Conservation (phyloP, 768 basidiomycete genomes). For the Strobilomyces echinocephalus region DNA sequence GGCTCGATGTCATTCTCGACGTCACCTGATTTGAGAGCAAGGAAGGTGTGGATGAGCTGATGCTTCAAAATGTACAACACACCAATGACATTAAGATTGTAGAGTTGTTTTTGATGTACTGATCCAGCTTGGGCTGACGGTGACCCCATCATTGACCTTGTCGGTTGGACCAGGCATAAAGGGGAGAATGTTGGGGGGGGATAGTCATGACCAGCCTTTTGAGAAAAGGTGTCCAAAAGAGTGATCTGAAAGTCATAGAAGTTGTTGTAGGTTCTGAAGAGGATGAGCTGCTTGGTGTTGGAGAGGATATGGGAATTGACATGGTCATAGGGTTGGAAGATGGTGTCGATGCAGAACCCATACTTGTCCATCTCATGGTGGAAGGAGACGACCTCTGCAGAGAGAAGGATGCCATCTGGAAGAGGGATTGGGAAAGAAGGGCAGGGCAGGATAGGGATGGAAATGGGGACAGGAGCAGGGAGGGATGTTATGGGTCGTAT, state of each 20-base stretch:
- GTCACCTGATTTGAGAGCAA: slow-evolving; percentile 83
- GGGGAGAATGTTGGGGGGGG: slow-evolving; percentile 76
- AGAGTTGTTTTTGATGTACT: slow-evolving; percentile 80
- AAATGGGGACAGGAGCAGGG: slow-evolving; percentile 3
- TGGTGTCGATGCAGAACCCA: slow-evolving; percentile 93
- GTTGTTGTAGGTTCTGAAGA: slow-evolving; percentile 95
- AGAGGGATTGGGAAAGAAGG: slow-evolving; percentile 46
- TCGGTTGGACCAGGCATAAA: slow-evolving; percentile 96
- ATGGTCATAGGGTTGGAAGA: slow-evolving; percentile 77
- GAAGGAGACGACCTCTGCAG: slow-evolving; percentile 92
- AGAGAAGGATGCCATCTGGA: slow-evolving; percentile 78
- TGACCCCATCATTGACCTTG: slow-evolving; percentile 78
- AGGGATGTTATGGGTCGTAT: background rate
- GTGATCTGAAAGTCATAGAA: slow-evolving; percentile 97
- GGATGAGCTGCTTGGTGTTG: slow-evolving; percentile 69
- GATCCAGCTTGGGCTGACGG: slow-evolving; percentile 79
- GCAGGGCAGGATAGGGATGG: slow-evolving; percentile 23
- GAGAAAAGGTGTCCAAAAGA: slow-evolving; percentile 81
- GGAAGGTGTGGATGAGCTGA: slow-evolving; percentile 73
- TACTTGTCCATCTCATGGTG: slow-evolving; percentile 95
- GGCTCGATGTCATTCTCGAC: slow-evolving; percentile 65
- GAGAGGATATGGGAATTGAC: slow-evolving; percentile 54
- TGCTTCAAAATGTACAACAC: slow-evolving; percentile 81
- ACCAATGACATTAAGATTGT: slow-evolving; percentile 59
- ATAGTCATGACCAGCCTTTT: slow-evolving; percentile 79